These are phyloP conservation scores for Backusella morwellensis DNA, from an alignment of 192 early-diverging fungal species.

Conservation along the genomic window DNA sequence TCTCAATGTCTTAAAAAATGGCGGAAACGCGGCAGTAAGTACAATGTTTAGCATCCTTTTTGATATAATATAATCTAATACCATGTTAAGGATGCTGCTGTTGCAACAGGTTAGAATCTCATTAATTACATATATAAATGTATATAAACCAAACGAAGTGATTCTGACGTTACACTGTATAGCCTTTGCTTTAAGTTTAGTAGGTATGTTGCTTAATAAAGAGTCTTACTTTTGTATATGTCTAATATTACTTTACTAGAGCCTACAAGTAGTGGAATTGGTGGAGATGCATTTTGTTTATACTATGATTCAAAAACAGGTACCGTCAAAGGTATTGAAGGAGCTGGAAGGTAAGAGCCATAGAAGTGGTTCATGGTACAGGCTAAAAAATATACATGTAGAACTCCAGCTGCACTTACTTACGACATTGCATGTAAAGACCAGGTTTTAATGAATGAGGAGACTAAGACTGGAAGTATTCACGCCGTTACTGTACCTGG, in stretches of 20 bases:
- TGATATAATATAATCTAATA: background rate
- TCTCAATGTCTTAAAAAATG: slow-evolving; percentile 53
- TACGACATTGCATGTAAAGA: slow-evolving; percentile 38
- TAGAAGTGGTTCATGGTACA: background rate
- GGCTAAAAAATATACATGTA: slow-evolving; percentile 7
- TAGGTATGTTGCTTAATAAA: slow-evolving; percentile 33
- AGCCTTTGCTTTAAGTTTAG: slow-evolving; percentile 67
- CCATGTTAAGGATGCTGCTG: slow-evolving; percentile 47
- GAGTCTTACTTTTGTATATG: background rate
- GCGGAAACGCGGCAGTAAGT: slow-evolving; percentile 74
- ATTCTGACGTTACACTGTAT: background rate
- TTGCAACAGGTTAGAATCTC: slow-evolving; percentile 40
- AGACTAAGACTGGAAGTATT: slow-evolving; percentile 35
- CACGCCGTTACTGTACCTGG: slow-evolving; percentile 66
- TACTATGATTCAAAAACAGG: slow-evolving; percentile 63
- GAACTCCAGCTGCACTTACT: slow-evolving; percentile 53
- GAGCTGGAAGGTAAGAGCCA: slow-evolving; percentile 48
- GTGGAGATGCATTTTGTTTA: slow-evolving; percentile 78
- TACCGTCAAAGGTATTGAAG: slow-evolving; percentile 54
- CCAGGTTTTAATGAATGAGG: slow-evolving; percentile 19
- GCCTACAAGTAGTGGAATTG: slow-evolving; percentile 70
- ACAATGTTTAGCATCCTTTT: background rate
- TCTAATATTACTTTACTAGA: slow-evolving; percentile 38
- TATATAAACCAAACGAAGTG: background rate
- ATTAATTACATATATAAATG: background rate